Conservation (phyloP, 306 rosid species). For the Erythrophleum fordii region DNA sequence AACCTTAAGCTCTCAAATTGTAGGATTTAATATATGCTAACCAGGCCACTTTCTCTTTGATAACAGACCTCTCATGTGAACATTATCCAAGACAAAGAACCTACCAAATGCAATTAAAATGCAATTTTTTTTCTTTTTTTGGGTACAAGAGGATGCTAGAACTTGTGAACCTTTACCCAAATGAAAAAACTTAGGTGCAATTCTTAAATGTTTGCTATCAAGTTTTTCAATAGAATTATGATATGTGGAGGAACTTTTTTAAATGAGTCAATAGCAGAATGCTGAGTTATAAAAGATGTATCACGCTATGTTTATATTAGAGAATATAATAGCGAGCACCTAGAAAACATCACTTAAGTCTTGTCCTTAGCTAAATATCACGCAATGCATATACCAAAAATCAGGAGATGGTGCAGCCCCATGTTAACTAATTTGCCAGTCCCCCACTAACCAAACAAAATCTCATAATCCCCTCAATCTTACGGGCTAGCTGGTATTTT, state of each 20-base stretch:
- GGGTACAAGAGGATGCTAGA: not conserved
- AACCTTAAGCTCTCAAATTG: not conserved
- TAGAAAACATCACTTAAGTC: too few relatives aligned
- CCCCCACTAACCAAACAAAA: not conserved
- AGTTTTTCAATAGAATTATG: not conserved
- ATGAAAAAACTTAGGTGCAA: not conserved
- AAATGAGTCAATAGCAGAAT: not conserved
- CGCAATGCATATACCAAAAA: slow-evolving; percentile 24
- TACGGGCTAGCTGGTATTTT: not conserved
- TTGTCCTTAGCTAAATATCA: too few relatives aligned
- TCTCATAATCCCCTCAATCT: not conserved
- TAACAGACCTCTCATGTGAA: slow-evolving; percentile 5
- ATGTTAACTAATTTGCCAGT: too few relatives aligned
- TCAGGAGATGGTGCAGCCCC: slow-evolving; percentile 12
- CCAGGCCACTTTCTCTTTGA: slow-evolving; percentile 21
- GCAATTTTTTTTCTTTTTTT: not conserved
- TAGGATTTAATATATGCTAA: not conserved
- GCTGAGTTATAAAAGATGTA: too few relatives aligned
- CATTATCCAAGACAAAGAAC: slow-evolving; percentile 17
- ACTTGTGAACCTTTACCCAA: not conserved
- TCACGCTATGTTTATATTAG: too few relatives aligned
- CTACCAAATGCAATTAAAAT: slow-evolving; percentile 30
- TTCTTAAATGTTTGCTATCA: not conserved
- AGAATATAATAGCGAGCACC: too few relatives aligned
- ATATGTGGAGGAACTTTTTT: not conserved